These are phyloP conservation scores for Plasmopara muralis DNA, from an alignment of 352 stramenopile species.

Conservation along the genomic window DNA sequence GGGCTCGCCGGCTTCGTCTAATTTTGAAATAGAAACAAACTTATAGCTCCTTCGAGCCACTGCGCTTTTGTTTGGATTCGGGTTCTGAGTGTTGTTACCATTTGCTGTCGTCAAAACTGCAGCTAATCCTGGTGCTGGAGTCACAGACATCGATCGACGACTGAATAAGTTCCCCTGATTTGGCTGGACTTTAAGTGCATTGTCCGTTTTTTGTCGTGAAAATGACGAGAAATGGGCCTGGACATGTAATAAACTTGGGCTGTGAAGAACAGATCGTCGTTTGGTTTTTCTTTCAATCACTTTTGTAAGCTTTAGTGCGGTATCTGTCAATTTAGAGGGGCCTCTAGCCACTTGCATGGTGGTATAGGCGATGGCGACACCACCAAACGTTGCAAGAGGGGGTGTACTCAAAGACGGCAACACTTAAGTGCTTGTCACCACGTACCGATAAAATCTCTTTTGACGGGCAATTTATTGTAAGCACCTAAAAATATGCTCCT, in stretches of 20 bases:
- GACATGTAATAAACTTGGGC: conserved; percentile 26
- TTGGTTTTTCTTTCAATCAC: conserved; percentile 62
- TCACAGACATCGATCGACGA: conserved; percentile 17
- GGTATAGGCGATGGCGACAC: background rate
- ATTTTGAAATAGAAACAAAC: conserved; percentile 1
- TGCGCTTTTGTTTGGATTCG: background rate
- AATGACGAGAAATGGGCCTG: conserved; percentile 30
- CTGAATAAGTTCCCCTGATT: conserved; percentile 8
- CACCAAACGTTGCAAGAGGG: no score
- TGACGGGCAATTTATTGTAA: background rate
- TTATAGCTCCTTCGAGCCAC: conserved; percentile 14
- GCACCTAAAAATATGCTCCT: conserved; percentile 20
- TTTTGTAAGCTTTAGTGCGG: conserved; percentile 51
- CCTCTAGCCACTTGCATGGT: conserved; percentile 8
- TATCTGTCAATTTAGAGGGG: conserved; percentile 38
- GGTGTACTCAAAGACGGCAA: no score
- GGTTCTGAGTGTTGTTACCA: background rate
- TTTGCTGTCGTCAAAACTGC: background rate
- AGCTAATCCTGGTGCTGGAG: conserved; percentile 23
- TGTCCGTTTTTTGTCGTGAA: conserved; percentile 12
- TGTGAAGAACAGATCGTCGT: conserved; percentile 31
- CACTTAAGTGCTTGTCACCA: no score
- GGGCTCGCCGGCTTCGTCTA: conserved; percentile 7
- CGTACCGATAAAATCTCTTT: background rate
- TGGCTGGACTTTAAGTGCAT: background rate